Evolutionary conservation across 208 protist genomes (phyloP).

Genomic region (Herpetomonas tarakana): DNA sequence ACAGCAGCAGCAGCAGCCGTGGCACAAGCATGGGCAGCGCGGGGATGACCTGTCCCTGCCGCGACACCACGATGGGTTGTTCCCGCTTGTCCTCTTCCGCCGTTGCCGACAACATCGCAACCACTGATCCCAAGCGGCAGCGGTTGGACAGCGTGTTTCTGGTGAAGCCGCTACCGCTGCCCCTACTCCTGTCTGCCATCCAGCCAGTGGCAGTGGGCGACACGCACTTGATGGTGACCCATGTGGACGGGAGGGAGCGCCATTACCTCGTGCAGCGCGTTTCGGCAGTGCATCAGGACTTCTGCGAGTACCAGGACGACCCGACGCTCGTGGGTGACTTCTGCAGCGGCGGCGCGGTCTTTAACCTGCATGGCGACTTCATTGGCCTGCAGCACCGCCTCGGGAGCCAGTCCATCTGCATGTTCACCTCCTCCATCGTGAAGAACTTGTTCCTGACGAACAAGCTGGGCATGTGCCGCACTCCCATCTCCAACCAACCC

Average conservation of each 20-base stretch:
- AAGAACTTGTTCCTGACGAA: slow-evolving; percentile 64
- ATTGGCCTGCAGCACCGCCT: slow-evolving; percentile 78
- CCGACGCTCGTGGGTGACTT: slow-evolving; percentile 20
- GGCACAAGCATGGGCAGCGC: neutral
- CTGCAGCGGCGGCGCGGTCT: slow-evolving; percentile 80
- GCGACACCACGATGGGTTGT: neutral
- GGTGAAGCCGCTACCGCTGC: slow-evolving; percentile 73
- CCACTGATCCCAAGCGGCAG: neutral
- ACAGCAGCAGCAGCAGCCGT: neutral
- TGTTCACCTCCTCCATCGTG: slow-evolving; percentile 69
- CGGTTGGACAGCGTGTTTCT: slow-evolving; percentile 21
- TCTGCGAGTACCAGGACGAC: slow-evolving; percentile 61
- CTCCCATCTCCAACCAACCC: slow-evolving; percentile 48
- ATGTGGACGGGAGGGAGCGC: slow-evolving; percentile 38
- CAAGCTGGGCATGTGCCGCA: slow-evolving; percentile 64
- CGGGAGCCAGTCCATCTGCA: slow-evolving; percentile 48
- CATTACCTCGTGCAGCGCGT: slow-evolving; percentile 68
- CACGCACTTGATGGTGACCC: slow-evolving; percentile 77
- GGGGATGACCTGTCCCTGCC: neutral
- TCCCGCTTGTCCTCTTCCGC: neutral
- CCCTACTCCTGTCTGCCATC: slow-evolving; percentile 67
- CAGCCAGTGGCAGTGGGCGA: slow-evolving; percentile 50
- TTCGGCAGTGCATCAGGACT: slow-evolving; percentile 52
- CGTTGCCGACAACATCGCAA: neutral
- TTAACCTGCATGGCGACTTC: slow-evolving; percentile 79